Percentiles rank a stretch among this genome's conserved stretches.
These are phyloP conservation scores for Colletotrichum agaves DNA, from an alignment of 2,329 filamentous ascomycete genomes.

Conservation along the genomic window DNA sequence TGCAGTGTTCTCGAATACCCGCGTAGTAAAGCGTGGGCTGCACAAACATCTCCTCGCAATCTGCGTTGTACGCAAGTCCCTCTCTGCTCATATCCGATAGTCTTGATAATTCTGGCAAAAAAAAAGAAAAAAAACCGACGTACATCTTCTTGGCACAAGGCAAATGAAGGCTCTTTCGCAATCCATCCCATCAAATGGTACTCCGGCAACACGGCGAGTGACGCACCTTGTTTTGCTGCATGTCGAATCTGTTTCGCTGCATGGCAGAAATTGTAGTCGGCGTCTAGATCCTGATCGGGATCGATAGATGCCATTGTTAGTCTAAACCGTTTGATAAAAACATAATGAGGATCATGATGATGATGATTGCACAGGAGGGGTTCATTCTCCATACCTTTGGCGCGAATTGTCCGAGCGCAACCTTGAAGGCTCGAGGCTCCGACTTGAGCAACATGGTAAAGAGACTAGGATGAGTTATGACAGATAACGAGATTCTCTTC, in stretches of 20 bases:
- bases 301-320: neutral
- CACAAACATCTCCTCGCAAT: slow-evolving; percentile 63
- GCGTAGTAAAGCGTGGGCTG: slow-evolving; percentile 59
- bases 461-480: neutral
- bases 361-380: too few species aligned
- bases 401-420: slow-evolving; percentile 23
- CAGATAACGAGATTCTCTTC: too few species aligned
- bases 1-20: slow-evolving; percentile 69
- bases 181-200: slow-evolving; percentile 34
- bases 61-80: slow-evolving; percentile 59
- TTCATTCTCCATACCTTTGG: slow-evolving; percentile 11
- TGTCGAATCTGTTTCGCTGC: slow-evolving; percentile 17
- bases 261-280: slow-evolving; percentile 23
- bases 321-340: neutral
- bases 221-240: slow-evolving; percentile 25
- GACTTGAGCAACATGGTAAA: neutral
- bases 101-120: slow-evolving; percentile 59
- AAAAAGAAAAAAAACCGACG: slow-evolving; percentile 56
- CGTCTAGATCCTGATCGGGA: neutral
- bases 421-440: slow-evolving; percentile 8
- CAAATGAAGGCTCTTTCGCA: slow-evolving; percentile 24
- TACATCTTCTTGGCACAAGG: slow-evolving; percentile 14
- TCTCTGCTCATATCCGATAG: slow-evolving; percentile 39
- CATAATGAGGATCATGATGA: neutral
- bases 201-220: slow-evolving; percentile 25